These are phyloP conservation scores for Barnettozyma populi DNA, from an alignment of 805 yeast genomes.

Conservation along the genomic window DNA sequence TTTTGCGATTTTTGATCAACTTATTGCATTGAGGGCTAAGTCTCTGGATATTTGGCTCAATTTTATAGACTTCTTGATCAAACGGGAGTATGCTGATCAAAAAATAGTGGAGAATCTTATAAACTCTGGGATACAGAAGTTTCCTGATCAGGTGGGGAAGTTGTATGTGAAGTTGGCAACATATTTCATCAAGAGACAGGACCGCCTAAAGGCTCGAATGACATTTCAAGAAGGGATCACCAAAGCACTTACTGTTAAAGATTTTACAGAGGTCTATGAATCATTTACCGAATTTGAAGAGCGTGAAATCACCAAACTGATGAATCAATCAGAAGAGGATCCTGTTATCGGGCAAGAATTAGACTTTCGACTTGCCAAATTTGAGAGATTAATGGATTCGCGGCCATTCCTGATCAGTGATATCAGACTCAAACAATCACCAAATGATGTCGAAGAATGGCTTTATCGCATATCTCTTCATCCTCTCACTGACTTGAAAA, in stretches of 20 bases:
- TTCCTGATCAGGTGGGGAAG: slow-evolving; percentile 55
- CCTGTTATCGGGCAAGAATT: slow-evolving; percentile 27
- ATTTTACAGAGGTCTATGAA: slow-evolving; percentile 62
- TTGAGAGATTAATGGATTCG: slow-evolving; percentile 51
- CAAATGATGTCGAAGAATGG: slow-evolving; percentile 66
- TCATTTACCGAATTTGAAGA: slow-evolving; percentile 59
- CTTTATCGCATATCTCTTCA: slow-evolving; percentile 48
- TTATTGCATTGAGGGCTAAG: slow-evolving; percentile 31
- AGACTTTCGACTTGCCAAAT: slow-evolving; percentile 39
- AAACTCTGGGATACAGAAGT: slow-evolving; percentile 32
- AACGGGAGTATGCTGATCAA: slow-evolving; percentile 11
- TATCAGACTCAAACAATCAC: slow-evolving; percentile 55
- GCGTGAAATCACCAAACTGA: slow-evolving; percentile 27
- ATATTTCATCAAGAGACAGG: slow-evolving; percentile 38
- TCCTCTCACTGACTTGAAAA: slow-evolving; percentile 32
- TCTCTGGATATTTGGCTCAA: slow-evolving; percentile 45
- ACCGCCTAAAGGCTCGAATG: slow-evolving; percentile 34
- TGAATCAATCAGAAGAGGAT: slow-evolving; percentile 13
- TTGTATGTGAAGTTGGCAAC: slow-evolving; percentile 44
- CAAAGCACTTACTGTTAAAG: slow-evolving; percentile 45
- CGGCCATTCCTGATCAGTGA: slow-evolving; percentile 61
- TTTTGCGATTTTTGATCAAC: slow-evolving; percentile 29
- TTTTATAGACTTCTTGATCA: slow-evolving; percentile 37
- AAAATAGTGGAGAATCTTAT: slow-evolving; percentile 32
- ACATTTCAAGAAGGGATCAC: slow-evolving; percentile 45